Evolutionary conservation across 2,329 filamentous ascomycete genomes (phyloP).

Genomic region (Lizonia empirigonia): DNA sequence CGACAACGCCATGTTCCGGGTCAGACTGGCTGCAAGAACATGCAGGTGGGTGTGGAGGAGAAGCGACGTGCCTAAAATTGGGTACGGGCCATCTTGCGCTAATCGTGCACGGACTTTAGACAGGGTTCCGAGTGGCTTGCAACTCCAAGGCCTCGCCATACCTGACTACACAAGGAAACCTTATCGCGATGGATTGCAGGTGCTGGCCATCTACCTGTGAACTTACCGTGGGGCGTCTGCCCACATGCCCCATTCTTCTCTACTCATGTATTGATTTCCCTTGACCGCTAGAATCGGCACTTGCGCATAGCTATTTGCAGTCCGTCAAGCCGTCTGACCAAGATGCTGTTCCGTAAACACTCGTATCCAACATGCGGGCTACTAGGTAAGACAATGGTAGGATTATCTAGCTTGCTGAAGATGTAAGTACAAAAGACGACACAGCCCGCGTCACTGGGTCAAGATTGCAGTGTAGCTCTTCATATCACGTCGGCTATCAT

Average conservation of each 20-base stretch:
- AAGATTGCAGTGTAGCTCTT: background rate
- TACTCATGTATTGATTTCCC: conserved; percentile 21
- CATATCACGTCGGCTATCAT: background rate
- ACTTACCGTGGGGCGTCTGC: conserved; percentile 23
- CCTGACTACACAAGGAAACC: conserved; percentile 1
- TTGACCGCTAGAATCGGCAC: conserved; percentile 16
- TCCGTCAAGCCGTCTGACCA: conserved; percentile 23
- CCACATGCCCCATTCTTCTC: conserved; percentile 22
- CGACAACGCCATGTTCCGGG: conserved; percentile 7
- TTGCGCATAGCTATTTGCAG: conserved; percentile 27
- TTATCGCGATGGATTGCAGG: conserved; percentile 19
- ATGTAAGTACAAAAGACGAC: conserved; percentile 31
- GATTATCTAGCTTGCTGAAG: conserved; percentile 12
- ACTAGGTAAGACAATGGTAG: conserved; percentile 17
- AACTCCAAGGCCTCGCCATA: conserved; percentile 11
- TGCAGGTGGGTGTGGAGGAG: conserved; percentile 11
- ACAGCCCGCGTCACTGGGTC: conserved; percentile 13
- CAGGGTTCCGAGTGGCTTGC: conserved; percentile 15
- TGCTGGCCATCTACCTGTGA: conserved; percentile 14
- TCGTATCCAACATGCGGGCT: conserved; percentile 14
- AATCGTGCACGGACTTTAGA: conserved; percentile 7
- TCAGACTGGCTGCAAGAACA: conserved; percentile 12
- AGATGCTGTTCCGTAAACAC: conserved; percentile 13
- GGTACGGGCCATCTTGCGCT: conserved; percentile 1
- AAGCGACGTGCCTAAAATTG: conserved; percentile 15